Evolutionary conservation across 2,329 filamentous ascomycete genomes (phyloP), one percentile per base, ranked within the genome.

Genomic region (Bertia moriformis): DNA sequence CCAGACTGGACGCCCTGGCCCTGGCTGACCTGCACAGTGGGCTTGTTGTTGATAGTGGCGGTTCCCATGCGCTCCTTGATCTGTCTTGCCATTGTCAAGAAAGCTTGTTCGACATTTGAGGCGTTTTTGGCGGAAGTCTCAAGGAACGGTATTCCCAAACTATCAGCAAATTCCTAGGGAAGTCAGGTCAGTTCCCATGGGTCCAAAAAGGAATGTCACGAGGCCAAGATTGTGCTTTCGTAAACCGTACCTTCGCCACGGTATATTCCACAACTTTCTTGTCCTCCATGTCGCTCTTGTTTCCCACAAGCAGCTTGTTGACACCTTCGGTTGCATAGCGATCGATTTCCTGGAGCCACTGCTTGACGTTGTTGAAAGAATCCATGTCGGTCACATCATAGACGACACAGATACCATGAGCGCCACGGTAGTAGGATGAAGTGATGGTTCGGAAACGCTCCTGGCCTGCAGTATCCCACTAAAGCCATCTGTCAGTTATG

Each of bases 301-400:
- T 98, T 58, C 91, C 91, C 46, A 98, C 89, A 45, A 98, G 79
- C 49, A 98, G 75, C 76, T 98, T 98, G 78, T 98, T 98, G 58
- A 98, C 91, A 49, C 91, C 91, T 67, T 98, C 91, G 50, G 91
- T 98, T 52, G 91, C 91, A 57, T 98, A 96, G 62, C 91, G 81
- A 70, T 98, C 91, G 54, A 98, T 98, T 70, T 98, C 91, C 65
- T 98, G 91, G 45, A 98, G 78, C 91, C 91, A 98, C 73, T 98
- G 91, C 83, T 98, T 96, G 55, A 98, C 91, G 70, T 96, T 98
- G 80, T 98, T 96, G 85, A 98, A 98, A 19, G 86, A 94, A 63
- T 96, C 91, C 89, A 96, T 95, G 63, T 98, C 91, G 51, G 91
- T 98, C 58, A 98, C 91, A 79, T 98, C 91, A 75, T 96, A 98